Base-by-base conservation (phyloP, 306 rosid species). In the Lathyrus oleraceus region DNA sequence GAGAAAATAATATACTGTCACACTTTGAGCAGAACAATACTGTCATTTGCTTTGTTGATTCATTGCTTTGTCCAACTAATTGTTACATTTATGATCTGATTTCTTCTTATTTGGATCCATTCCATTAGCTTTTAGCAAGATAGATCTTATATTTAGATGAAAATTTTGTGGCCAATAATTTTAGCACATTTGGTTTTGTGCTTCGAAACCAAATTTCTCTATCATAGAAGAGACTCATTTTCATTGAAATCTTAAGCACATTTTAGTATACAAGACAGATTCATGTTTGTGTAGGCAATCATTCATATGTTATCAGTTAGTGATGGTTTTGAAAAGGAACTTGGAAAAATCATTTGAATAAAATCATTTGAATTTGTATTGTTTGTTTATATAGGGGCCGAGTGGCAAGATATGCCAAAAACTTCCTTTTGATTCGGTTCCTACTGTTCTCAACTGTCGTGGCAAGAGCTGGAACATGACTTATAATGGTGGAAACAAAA, bases 401-500 rank as follows among this genome's bases (percentile, higher is more conserved):
- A 65, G 65, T 0, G 16, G 1, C 12, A 65, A 48, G 48, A 15
- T 79, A 6, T 23, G 25, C 25, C n/a, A 5, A 15, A 3, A 30
- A 11, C 81, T 84, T 77, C 90, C 90, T 23, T 69, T 71, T 20
- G 17, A 16, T 32, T 5, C 28, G 59, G 67, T 78, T 60, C 83
- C 79, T 20, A 35, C 57, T 0, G 51, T 78, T 77, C 77, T 85
- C 61, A 77, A 17, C 2, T 76, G 5, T 52, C 8, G 25, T 11
- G 83, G 66, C 58, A 85, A 81, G 83, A 72, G 70, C 44, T 87
- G 86, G 92, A 35, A 65, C 71, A 16, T 83, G 70, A 13, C 15
- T 25, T 87, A 79, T 62, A 9, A 39, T 43, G 87, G 83, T 35
- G n/a, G 30, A 10, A 58, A 20, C 32, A 19, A 4, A 6, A 1